Base-by-base conservation (phyloP, 305 asterid species). In the Caryopteris hybrid region DNA sequence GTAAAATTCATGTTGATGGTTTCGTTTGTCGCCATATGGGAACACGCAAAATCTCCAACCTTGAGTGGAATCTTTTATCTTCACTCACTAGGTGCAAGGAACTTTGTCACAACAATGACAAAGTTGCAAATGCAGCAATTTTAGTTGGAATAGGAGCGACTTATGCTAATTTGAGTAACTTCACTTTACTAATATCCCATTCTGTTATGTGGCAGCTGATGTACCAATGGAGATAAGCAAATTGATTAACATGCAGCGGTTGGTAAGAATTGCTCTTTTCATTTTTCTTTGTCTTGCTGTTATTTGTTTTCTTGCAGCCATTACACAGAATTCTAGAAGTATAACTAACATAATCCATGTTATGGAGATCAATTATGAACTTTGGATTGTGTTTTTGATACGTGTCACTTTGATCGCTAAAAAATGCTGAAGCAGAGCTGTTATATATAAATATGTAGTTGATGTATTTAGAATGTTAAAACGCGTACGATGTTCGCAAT, bases 241-340 rank as follows among this genome's bases (percentile, higher is more conserved):
- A 73, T 74, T 94, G 81, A 74, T 76, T 57, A 91, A 94, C 90
- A 74, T 91, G 84, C 99, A 94, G 83, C 91, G 99, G 29, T 69
- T 91, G 95, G 97, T 94, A 84, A 87, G 97, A 71, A 62, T 23
- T 53, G 10, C 16, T 43, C 13, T 54, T 66, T 46, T 68, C 13
- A 11, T 12, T 31, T 41, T 47, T 61, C 7, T 11, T 16, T 65
- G 14, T 46, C 56, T 69, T 76, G 42, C 38, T 68, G 50, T 45
- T 45, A 29, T 45, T 33, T 31, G 13, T n/a, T 8, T 18, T 46
- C 23, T 36, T 61, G 13, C 23, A 42, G 29, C 33, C 52, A 25
- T 22, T 46, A 38, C 46, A 68, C 33, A 6, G 23, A 45, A 16
- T 5, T 22, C 11, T 8, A 20, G 34, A 8, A 20, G 8, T 58